These are phyloP conservation scores for Neonothopanus nambi DNA, from an alignment of 1,284 basidiomycete genomes.

Conservation along the genomic window DNA sequence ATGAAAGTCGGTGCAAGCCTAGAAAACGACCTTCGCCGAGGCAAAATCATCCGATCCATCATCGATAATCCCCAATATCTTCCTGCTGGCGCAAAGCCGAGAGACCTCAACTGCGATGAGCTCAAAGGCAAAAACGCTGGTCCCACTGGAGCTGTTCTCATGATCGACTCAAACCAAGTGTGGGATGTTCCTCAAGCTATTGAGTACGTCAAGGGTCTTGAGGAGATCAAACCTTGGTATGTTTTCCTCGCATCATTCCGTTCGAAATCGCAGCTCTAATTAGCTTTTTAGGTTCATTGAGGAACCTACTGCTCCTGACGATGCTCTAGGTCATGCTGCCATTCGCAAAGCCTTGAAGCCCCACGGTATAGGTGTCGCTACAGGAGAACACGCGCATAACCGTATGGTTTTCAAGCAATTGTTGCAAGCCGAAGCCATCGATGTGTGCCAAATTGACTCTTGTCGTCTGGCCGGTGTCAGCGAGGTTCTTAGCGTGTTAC, in stretches of 20 bases:
- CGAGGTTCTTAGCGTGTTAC: conserved; percentile 89
- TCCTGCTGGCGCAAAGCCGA: conserved; percentile 51
- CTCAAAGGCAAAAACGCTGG: conserved; percentile 90
- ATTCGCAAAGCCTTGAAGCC: conserved; percentile 82
- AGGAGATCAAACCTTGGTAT: conserved; percentile 88
- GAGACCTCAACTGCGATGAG: conserved; percentile 66
- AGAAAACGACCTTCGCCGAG: conserved; percentile 83
- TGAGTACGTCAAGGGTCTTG: conserved; percentile 84
- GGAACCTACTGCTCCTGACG: conserved; percentile 93
- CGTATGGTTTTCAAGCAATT: conserved; percentile 98
- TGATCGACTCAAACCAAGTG: conserved; percentile 97
- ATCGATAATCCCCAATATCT: conserved; percentile 87
- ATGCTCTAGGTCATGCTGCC: conserved; percentile 83
- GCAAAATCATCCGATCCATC: conserved; percentile 86
- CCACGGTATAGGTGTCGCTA: conserved; percentile 89
- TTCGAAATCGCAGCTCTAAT: not conserved
- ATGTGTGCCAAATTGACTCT: conserved; percentile 95
- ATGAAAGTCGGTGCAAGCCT: conserved; percentile 93
- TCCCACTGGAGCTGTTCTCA: conserved; percentile 89
- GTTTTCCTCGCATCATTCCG: conserved; percentile 15
- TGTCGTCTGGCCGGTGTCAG: conserved; percentile 92
- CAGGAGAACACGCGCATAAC: conserved; percentile 95
- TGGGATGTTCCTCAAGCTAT: conserved; percentile 95
- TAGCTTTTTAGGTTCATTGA: conserved; percentile 78
- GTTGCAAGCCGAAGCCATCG: conserved; percentile 89